A percentile compares a stretch with the other conserved stretches of the same genome.
Conservation (phyloP, 1,284 basidiomycete genomes). For the Sparassis latifolia region DNA sequence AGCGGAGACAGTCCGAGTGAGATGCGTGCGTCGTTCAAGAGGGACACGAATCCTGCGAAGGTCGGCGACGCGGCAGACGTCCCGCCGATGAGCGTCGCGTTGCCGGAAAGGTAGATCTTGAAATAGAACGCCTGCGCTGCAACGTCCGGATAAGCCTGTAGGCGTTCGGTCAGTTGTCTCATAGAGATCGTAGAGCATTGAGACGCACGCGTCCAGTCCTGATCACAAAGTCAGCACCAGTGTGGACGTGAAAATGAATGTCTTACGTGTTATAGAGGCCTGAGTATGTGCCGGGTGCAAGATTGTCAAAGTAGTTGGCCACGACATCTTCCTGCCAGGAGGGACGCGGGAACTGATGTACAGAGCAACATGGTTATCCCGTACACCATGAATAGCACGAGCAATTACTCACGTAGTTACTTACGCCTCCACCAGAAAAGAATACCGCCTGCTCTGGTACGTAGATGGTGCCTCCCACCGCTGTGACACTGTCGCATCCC, state of each 20-base stretch:
- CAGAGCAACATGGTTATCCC: background rate
- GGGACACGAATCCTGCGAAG: conserved; percentile 41
- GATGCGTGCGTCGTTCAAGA: conserved; percentile 52
- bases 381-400: background rate
- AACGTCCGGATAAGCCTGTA: conserved; percentile 32
- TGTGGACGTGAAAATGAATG: background rate
- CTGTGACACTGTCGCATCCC: conserved; percentile 34
- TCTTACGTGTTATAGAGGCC: conserved; percentile 55
- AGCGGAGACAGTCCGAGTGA: conserved; percentile 33
- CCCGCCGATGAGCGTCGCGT: conserved; percentile 32
- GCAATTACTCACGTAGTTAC: conserved; percentile 26
- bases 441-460: conserved; percentile 51
- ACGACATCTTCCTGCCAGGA: conserved; percentile 45
- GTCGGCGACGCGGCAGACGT: conserved; percentile 51
- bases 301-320: conserved; percentile 33
- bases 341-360: conserved; percentile 45
- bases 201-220: conserved; percentile 14
- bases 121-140: conserved; percentile 32
- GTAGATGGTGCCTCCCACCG: conserved; percentile 53
- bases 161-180: background rate
- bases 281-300: conserved; percentile 42
- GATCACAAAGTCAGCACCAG: background rate
- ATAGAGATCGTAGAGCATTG: background rate
- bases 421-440: conserved; percentile 68
- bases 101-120: conserved; percentile 23